Evolutionary conservation across 129 eudicot genomes (phyloP).

Genomic region (Escallonia herrerae): DNA sequence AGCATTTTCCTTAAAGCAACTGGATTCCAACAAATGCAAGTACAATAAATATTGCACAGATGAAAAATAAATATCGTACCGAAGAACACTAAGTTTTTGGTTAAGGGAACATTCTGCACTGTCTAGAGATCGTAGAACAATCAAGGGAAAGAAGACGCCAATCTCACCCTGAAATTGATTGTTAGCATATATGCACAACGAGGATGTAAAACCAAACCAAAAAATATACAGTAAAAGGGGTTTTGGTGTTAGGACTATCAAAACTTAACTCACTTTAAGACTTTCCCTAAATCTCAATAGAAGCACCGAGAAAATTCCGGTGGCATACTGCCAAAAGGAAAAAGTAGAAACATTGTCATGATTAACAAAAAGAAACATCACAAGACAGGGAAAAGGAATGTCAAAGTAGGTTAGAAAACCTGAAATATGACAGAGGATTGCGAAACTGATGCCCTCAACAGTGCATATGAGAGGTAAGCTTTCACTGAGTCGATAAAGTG

Average conservation of each 20-base stretch:
- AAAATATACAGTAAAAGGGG: background rate
- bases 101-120: constrained; percentile 57
- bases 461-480: constrained; percentile 87
- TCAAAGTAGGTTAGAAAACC: constrained; percentile 37
- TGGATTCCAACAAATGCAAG: background rate
- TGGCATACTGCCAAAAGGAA: constrained; percentile 61
- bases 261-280: constrained; percentile 53
- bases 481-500: constrained; percentile 84
- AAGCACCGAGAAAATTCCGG: constrained; percentile 84
- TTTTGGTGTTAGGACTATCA: background rate
- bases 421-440: constrained; percentile 70
- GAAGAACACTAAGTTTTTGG: constrained; percentile 71
- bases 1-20: background rate
- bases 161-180: constrained; percentile 73
- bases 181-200: background rate
- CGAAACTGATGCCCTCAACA: constrained; percentile 85
- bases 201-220: background rate
- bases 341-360: constrained; percentile 9
- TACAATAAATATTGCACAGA: background rate
- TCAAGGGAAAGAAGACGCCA: constrained; percentile 87
- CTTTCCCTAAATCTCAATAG: constrained; percentile 85
- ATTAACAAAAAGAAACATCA: background rate
- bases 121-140: constrained; percentile 77
- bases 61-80: constrained; percentile 40
- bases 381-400: constrained; percentile 2